Base-by-base conservation (phyloP, 163 green algal species). In the Scenedesmus sp. region DNA sequence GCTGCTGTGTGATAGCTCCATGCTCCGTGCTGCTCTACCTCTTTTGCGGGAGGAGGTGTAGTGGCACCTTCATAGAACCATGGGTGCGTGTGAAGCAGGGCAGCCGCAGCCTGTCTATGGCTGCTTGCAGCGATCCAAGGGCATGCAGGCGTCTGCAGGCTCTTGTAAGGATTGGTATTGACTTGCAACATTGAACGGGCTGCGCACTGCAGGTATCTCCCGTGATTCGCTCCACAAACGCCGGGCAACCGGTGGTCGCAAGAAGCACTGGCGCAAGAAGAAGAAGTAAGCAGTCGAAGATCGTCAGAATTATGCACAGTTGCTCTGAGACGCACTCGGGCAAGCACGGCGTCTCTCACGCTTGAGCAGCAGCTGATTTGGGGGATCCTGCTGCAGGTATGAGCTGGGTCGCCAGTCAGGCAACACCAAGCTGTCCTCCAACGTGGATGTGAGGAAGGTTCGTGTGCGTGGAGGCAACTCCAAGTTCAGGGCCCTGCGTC, bases 191-290 rank as follows among this genome's bases (percentile, higher is more conserved):
- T n/a, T 76, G 65, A 76, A 76, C 65, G 30, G 9, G 40, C 6
- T 76, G 65, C 30, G 65, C 37, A 35, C 5, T 82, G 85, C 90
- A 97, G 98, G 98, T 97, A 99, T 99, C 95, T 99, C 97, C 88
- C 98, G 98, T 93, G 98, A 99, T 89, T 99, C 96, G 49, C 94
- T 99, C 51, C 98, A 99, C 94, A 99, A 99, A 97, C 95, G 98
- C 90, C 96, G 98, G 53, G 92, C 95, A 61, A 99, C 98, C 35
- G 98, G 98, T 94, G 98, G 98, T 85, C 98, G 98, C 94, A 98
- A 99, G 96, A 98, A 98, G 94, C 92, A 94, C 91, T 99, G 97
- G 97, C 96, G 97, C 93, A 99, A 99, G 96, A 99, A 99, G 97
- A 97, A 98, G 92, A 99, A 99, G 98, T 99, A 92, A 96, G 97